These are phyloP conservation scores for Pichia pseudocactophila DNA, from an alignment of 805 yeast genomes.

Conservation along the genomic window DNA sequence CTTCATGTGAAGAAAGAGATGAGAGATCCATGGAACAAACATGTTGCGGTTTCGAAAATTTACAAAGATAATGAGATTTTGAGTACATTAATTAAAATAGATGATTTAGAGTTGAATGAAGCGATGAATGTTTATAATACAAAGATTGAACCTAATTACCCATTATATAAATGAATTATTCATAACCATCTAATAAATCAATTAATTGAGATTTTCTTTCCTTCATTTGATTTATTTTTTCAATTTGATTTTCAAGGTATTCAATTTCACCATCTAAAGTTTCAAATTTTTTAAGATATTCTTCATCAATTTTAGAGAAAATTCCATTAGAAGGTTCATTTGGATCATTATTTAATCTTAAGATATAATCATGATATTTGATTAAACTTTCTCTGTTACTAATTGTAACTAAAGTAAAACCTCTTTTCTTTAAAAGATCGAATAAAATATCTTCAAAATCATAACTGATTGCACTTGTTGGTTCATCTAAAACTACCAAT, in stretches of 20 bases:
- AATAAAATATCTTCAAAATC: slow-evolving; percentile 85
- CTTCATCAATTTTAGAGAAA: slow-evolving; percentile 26
- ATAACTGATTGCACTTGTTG: slow-evolving; percentile 86
- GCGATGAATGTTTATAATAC: slow-evolving; percentile 17
- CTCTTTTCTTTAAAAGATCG: slow-evolving; percentile 59
- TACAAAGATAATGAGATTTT: slow-evolving; percentile 13
- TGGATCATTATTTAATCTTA: slow-evolving; percentile 55
- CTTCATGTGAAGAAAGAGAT: slow-evolving; percentile 35
- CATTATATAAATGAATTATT: slow-evolving; percentile 14
- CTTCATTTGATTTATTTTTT: slow-evolving; percentile 51
- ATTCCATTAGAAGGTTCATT: neutral
- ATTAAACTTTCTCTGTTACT: slow-evolving; percentile 77
- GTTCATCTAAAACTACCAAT: slow-evolving; percentile 81
- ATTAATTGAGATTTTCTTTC: slow-evolving; percentile 51
- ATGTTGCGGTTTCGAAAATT: neutral
- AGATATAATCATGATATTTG: slow-evolving; percentile 72
- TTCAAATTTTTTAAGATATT: slow-evolving; percentile 33
- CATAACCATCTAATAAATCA: slow-evolving; percentile 37
- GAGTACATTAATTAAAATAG: slow-evolving; percentile 20
- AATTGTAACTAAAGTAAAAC: slow-evolving; percentile 71
- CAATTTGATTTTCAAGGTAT: slow-evolving; percentile 51
- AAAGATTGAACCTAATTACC: slow-evolving; percentile 13
- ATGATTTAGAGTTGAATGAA: slow-evolving; percentile 22
- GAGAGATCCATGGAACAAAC: slow-evolving; percentile 44
- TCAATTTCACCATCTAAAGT: slow-evolving; percentile 71